phyloP scores from a whole-genome alignment of 1,284 basidiomycete species.

The Chiua sp. region DNA sequence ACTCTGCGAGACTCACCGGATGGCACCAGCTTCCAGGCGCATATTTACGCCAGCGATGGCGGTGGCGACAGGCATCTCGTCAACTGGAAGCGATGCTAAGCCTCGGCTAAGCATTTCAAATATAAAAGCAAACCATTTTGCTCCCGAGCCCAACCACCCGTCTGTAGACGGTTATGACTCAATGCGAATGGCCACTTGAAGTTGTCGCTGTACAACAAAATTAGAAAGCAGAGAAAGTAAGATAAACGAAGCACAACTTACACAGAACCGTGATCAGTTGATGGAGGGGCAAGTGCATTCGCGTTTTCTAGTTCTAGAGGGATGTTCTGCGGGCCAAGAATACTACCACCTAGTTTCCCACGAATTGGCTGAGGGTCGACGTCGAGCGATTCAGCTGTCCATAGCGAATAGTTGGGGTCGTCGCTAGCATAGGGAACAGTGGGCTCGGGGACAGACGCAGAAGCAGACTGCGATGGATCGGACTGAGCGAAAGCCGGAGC shows the following conservation, averaged over 20 bases:
- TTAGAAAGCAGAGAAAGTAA: neutral
- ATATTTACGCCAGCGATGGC: constrained; percentile 57
- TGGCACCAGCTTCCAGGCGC: constrained; percentile 58
- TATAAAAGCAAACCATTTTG: constrained; percentile 48
- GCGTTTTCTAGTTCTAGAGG: constrained; percentile 53
- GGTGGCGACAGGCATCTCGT: constrained; percentile 50
- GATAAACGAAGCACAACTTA: constrained; percentile 13
- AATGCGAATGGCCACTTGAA: constrained; percentile 66
- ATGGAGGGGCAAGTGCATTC: constrained; percentile 56
- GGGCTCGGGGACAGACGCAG: constrained; percentile 31
- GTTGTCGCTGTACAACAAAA: constrained; percentile 38
- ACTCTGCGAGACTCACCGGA: constrained; percentile 41
- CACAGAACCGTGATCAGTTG: constrained; percentile 53
- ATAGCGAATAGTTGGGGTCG: constrained; percentile 36
- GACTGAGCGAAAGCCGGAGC: constrained; percentile 28
- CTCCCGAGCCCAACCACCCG: constrained; percentile 64
- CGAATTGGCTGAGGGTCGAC: constrained; percentile 43
- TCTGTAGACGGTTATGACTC: constrained; percentile 57
- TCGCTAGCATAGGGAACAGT: constrained; percentile 40
- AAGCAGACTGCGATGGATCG: constrained; percentile 19
- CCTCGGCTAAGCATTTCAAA: neutral
- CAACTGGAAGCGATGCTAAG: constrained; percentile 32
- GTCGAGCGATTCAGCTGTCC: constrained; percentile 30
- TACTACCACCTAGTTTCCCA: constrained; percentile 42
- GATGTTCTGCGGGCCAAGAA: constrained; percentile 56